These are phyloP conservation scores for Carex myosuroides DNA, from an alignment of 176 grass and related monocot genomes.

Conservation along the genomic window DNA sequence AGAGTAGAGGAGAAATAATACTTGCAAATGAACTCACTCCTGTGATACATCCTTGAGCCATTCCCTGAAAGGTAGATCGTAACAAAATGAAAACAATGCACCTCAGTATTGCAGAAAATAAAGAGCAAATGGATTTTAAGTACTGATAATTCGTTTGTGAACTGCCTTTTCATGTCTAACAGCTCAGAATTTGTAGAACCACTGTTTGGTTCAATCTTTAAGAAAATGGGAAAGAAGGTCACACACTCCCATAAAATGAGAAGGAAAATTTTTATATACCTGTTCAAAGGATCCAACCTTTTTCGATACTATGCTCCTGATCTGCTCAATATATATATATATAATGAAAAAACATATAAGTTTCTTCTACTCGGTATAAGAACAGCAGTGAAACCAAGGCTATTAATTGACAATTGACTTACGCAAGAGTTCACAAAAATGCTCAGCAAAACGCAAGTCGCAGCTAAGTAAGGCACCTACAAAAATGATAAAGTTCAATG, in stretches of 20 bases:
- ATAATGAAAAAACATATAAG: background rate
- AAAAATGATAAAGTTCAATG: slow-evolving; percentile 28
- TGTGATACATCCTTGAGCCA: slow-evolving; percentile 88
- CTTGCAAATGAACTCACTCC: slow-evolving; percentile 88
- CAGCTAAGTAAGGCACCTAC: slow-evolving; percentile 76
- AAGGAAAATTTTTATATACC: slow-evolving; percentile 24
- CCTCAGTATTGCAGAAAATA: background rate
- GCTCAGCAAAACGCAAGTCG: slow-evolving; percentile 54
- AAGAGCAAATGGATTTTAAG: background rate
- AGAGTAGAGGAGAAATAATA: slow-evolving; percentile 65
- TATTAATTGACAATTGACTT: slow-evolving; percentile 26
- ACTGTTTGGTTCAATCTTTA: background rate
- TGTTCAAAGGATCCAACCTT: slow-evolving; percentile 72
- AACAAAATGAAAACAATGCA: background rate
- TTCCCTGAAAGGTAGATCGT: slow-evolving; percentile 40
- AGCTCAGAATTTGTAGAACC: background rate
- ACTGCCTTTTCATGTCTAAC: background rate
- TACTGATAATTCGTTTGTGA: background rate
- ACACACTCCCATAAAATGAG: background rate
- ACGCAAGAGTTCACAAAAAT: slow-evolving; percentile 69
- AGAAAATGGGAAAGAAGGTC: background rate
- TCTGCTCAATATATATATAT: slow-evolving; percentile 11
- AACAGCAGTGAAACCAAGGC: background rate
- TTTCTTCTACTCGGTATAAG: background rate
- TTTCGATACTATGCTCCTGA: slow-evolving; percentile 82